These are phyloP conservation scores for Ustulina deusta DNA, from an alignment of 2,329 filamentous ascomycete species.

Conservation along the genomic window DNA sequence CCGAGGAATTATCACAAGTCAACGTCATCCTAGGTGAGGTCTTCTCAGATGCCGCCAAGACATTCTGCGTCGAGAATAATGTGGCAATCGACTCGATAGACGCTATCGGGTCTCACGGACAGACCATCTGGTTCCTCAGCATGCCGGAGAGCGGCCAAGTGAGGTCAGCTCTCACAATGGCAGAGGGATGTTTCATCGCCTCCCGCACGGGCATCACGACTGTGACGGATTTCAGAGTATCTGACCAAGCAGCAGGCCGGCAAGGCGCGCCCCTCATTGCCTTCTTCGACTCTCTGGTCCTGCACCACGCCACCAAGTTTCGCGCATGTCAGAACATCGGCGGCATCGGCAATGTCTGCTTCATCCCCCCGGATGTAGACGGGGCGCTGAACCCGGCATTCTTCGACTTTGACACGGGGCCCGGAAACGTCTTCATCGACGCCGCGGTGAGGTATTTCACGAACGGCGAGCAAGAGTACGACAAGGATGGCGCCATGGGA, in stretches of 20 bases:
- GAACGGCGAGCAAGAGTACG: conserved; percentile 61
- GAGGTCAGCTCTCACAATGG: conserved; percentile 66
- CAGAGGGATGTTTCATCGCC: conserved; percentile 67
- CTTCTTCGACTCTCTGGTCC: conserved; percentile 67
- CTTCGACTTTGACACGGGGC: conserved; percentile 67
- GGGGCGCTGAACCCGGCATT: conserved; percentile 52
- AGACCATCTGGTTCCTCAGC: conserved; percentile 68
- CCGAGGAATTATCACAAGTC: conserved; percentile 66
- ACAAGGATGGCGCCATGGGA: conserved; percentile 64
- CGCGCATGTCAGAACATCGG: conserved; percentile 72
- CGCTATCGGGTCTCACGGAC: conserved; percentile 67
- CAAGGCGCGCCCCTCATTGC: conserved; percentile 68
- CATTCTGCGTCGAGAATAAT: conserved; percentile 60
- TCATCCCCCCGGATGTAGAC: conserved; percentile 63
- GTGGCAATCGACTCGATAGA: conserved; percentile 62
- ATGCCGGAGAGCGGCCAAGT: conserved; percentile 63
- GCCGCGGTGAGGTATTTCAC: conserved; percentile 67
- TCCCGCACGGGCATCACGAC: conserved; percentile 68
- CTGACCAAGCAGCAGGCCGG: conserved; percentile 67
- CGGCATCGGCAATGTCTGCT: conserved; percentile 71
- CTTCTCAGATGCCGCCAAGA: conserved; percentile 64
- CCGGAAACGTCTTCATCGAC: conserved; percentile 68
- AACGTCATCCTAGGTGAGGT: conserved; percentile 69
- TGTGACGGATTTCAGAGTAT: conserved; percentile 68
- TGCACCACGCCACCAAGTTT: conserved; percentile 68